Evolutionary conservation across 2,329 filamentous ascomycete species (phyloP).

Genomic region (Alternaria postmessia): DNA sequence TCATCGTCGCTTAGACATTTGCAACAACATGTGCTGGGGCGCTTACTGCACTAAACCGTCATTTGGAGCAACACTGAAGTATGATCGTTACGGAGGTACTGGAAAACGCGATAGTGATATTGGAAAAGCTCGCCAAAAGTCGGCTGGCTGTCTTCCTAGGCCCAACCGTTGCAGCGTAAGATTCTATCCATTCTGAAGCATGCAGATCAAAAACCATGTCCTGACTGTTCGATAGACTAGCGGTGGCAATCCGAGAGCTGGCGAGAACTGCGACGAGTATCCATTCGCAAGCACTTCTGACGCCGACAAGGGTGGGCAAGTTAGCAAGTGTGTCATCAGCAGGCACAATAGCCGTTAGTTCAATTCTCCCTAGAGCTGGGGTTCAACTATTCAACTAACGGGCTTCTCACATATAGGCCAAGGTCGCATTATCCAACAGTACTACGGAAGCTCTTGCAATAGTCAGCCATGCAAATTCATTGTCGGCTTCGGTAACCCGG

Average conservation of each 20-base stretch:
- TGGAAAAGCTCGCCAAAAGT: background rate
- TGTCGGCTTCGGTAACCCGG: background rate
- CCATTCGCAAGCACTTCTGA: constrained; percentile 2
- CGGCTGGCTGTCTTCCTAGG: constrained; percentile 2
- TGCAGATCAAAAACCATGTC: background rate
- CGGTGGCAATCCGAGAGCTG: constrained; percentile 1
- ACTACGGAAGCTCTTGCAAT: background rate
- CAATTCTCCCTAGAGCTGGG: background rate
- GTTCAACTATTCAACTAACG: background rate
- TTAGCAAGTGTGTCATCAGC: background rate
- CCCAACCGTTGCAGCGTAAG: background rate
- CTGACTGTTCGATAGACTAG: background rate
- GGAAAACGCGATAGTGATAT: background rate
- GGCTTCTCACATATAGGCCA: background rate
- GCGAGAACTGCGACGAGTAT: constrained; percentile 2
- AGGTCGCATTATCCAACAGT: background rate
- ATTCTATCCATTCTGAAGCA: background rate
- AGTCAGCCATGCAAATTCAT: background rate
- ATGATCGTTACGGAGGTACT: constrained; percentile 1
- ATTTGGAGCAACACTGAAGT: constrained; percentile 1
- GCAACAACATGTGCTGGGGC: constrained; percentile 9
- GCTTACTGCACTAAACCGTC: constrained; percentile 6
- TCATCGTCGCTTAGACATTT: background rate
- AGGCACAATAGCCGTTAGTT: background rate
- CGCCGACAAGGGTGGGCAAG: background rate